Evolutionary conservation across 495 filamentous ascomycete species (phyloP), one percentile per base, ranked within the genome.

Genomic region (Talaromyces stipitatus): DNA sequence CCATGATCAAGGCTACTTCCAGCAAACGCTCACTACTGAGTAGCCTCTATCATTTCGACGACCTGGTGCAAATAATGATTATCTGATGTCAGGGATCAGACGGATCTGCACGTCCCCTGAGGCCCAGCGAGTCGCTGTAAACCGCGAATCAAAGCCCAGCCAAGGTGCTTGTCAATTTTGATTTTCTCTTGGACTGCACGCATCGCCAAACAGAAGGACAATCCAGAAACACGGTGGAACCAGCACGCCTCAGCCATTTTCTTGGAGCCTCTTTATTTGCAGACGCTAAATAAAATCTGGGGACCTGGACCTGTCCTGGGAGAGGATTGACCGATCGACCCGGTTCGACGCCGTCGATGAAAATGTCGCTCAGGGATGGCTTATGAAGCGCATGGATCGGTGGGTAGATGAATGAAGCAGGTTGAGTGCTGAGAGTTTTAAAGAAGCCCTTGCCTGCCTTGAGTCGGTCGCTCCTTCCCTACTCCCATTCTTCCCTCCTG

Each of bases 401-500:
- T 41, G 36, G 36, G 9, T 18, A 18, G n/a, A 41, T 16, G 2
- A 2, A 14, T 2, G n/a, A 6, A 14, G 32, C 32, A 36, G 12
- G n/a, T n/a, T n/a, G 32, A 16, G 5, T 18, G 33, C 33, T 3
- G 36, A 41, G n/a, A 47, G 22, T 12, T 23, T 14, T 14, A 18
- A 47, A 26, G 43, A 7, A 47, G 43, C 43, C 43, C 43, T 47
- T 47, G 43, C 43, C 43, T 47, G 43, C 16, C 18, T 8, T 23
- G 41, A 45, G 2, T 9, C 2, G 41, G 18, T 46, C 43, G 18
- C 43, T 46, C 43, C 43, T 46, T 24, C 43, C 26, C 51, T 38
- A 12, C 33, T 41, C 6, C 33, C 36, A 41, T 41, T 41, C 36
- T 41, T 41, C n/a, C 57, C 52, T 60, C 59, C 54, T 58, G 36